These are phyloP conservation scores for Triglochin maritima DNA, from an alignment of 106 monocot genomes.

Conservation along the genomic window DNA sequence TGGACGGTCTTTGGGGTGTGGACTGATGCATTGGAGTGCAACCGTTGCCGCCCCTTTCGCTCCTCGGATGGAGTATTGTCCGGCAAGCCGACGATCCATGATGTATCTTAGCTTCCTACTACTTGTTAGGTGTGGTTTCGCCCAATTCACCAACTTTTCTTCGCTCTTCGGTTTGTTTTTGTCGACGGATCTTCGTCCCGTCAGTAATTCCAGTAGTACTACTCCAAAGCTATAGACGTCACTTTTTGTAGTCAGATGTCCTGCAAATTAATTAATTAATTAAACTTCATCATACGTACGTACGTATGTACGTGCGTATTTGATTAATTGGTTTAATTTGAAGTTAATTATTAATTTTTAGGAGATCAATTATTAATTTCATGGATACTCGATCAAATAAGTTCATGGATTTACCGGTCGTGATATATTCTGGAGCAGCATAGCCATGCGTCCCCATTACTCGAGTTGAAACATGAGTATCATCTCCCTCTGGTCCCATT, in stretches of 20 bases:
- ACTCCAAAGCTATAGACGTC: conserved; percentile 92
- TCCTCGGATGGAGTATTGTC: conserved; percentile 76
- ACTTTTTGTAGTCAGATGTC: conserved; percentile 67
- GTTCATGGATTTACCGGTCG: conserved; percentile 6
- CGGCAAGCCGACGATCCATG: conserved; percentile 65
- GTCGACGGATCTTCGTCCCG: conserved; percentile 73
- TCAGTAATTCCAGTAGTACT: conserved; percentile 66
- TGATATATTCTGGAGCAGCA: conserved; percentile 23
- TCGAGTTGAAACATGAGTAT: conserved; percentile 19
- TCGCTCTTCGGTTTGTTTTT: conserved; percentile 46
- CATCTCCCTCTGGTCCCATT: conserved; percentile 24
- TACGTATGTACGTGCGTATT: too few species aligned
- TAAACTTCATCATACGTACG: background rate
- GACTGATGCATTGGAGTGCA: conserved; percentile 55
- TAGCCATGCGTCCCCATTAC: conserved; percentile 31
- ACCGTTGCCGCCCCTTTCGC: conserved; percentile 40
- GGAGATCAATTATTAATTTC: too few species aligned
- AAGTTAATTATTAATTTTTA: too few species aligned
- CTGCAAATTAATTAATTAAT: conserved; percentile 17
- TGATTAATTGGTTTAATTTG: too few species aligned
- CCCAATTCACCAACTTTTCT: conserved; percentile 84
- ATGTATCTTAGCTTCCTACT: conserved; percentile 51
- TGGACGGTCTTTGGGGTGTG: conserved; percentile 66
- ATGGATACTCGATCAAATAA: background rate
- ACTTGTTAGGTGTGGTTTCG: conserved; percentile 53